phyloP scores from a whole-genome alignment of 228 moss, liverwort and hornwort species.

The Sphagnum fallax region DNA sequence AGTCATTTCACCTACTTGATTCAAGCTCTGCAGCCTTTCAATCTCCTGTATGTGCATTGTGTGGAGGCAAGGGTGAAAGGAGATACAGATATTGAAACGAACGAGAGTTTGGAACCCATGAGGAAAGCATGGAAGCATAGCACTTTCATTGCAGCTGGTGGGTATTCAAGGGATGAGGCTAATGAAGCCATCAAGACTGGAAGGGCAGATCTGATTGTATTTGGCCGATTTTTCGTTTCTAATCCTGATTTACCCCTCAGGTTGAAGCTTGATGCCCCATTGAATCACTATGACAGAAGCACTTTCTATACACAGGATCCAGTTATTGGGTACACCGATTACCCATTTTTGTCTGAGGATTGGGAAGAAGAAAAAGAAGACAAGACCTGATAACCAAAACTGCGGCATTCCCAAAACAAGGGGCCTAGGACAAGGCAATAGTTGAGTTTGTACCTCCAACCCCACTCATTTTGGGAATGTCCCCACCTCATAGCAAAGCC shows the following conservation, averaged over 20 bases:
- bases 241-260: conserved; percentile 30
- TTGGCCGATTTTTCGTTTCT: conserved; percentile 21
- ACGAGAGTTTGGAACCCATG: not conserved
- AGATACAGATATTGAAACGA: not conserved
- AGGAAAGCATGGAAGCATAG: conserved; percentile 1
- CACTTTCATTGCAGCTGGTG: conserved; percentile 10
- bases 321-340: conserved; percentile 31
- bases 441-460: too few species aligned
- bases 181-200: conserved; percentile 10
- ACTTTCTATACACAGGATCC: conserved; percentile 19
- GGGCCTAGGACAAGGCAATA: too few species aligned
- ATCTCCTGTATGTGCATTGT: conserved; percentile 39
- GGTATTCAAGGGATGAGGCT: conserved; percentile 11
- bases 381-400: too few species aligned
- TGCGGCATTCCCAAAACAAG: too few species aligned
- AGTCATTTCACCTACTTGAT: conserved; percentile 16
- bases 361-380: too few species aligned
- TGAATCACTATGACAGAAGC: conserved; percentile 6
- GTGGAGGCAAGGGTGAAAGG: conserved; percentile 28
- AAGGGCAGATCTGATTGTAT: conserved; percentile 21
- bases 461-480: too few species aligned
- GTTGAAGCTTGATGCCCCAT: conserved; percentile 16
- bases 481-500: too few species aligned
- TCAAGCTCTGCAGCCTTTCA: conserved; percentile 7
- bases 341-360: conserved; percentile 15